Conservation (phyloP, 768 basidiomycete genomes). For the Lentinus tigrinus region DNA sequence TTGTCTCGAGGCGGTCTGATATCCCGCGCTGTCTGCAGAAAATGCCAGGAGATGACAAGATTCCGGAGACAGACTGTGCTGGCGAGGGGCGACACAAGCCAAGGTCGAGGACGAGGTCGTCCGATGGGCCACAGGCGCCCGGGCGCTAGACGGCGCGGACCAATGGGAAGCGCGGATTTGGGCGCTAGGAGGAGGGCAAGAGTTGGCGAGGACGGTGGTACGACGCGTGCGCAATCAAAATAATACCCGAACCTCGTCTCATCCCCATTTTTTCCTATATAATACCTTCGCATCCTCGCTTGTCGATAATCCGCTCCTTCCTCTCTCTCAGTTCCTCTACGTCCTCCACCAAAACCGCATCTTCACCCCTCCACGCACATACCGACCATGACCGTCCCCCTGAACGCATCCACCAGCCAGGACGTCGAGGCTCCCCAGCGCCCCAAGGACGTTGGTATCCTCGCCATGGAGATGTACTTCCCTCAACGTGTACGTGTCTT, state of each 20-base stretch:
- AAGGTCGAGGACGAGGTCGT: not conserved
- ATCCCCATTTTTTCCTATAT: constrained; percentile 24
- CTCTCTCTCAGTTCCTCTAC: constrained; percentile 5
- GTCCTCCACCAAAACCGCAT: not conserved
- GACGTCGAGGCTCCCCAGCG: constrained; percentile 40
- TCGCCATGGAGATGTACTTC: constrained; percentile 93
- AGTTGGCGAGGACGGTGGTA: constrained; percentile 24
- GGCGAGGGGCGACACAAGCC: not conserved
- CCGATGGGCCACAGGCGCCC: not conserved
- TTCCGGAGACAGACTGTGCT: not conserved
- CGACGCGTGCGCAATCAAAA: constrained; percentile 24
- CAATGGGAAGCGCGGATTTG: not conserved
- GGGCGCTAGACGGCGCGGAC: not conserved
- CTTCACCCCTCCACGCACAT: not conserved
- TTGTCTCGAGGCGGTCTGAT: not conserved
- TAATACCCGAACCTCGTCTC: constrained; percentile 26
- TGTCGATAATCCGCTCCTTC: constrained; percentile 7
- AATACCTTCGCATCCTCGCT: constrained; percentile 11
- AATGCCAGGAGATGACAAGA: not conserved
- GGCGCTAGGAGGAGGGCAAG: not conserved
- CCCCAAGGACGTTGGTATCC: constrained; percentile 92
- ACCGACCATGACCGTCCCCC: constrained; percentile 28
- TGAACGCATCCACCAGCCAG: constrained; percentile 23
- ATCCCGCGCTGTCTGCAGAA: not conserved
- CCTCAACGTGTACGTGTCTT: constrained; percentile 54